Percentiles rank a stretch among this genome's conserved stretches.
These are phyloP conservation scores for Chlorociboria aeruginascens DNA, from an alignment of 495 filamentous ascomycete species.

Conservation along the genomic window DNA sequence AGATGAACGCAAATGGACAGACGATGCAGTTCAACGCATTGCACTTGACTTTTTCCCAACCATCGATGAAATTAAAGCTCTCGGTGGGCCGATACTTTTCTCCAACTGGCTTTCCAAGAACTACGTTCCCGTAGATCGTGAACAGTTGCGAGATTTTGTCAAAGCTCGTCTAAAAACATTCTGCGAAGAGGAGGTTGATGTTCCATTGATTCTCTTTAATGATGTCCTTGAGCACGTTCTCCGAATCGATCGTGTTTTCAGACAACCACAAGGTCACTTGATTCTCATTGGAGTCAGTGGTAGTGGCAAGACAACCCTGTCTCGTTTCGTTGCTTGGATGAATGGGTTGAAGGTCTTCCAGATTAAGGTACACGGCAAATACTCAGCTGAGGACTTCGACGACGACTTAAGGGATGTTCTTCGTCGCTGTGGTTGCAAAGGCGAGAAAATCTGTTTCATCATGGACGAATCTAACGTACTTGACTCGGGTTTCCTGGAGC, in stretches of 20 bases:
- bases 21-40: constrained; percentile 69
- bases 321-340: constrained; percentile 99
- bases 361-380: constrained; percentile 98
- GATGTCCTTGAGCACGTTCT: constrained; percentile 96
- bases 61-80: constrained; percentile 74
- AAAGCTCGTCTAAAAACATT: constrained; percentile 95
- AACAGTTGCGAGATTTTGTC: constrained; percentile 89
- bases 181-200: constrained; percentile 98
- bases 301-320: constrained; percentile 95
- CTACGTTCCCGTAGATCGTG: constrained; percentile 91
- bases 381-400: constrained; percentile 97
- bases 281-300: constrained; percentile 98
- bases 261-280: constrained; percentile 94
- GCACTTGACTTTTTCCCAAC: constrained; percentile 87
- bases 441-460: constrained; percentile 99
- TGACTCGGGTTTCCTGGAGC: constrained; percentile 94
- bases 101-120: constrained; percentile 99
- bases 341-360: constrained; percentile 98
- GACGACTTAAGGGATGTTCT: constrained; percentile 92
- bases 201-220: constrained; percentile 93
- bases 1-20: constrained; percentile 91
- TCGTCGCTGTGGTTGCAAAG: constrained; percentile 88
- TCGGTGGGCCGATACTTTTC: constrained; percentile 91
- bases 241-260: constrained; percentile 95
- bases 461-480: constrained; percentile 99